Evolutionary conservation across 169 alveolate species (phyloP).

Genomic region (Besnoitia besnoiti): DNA sequence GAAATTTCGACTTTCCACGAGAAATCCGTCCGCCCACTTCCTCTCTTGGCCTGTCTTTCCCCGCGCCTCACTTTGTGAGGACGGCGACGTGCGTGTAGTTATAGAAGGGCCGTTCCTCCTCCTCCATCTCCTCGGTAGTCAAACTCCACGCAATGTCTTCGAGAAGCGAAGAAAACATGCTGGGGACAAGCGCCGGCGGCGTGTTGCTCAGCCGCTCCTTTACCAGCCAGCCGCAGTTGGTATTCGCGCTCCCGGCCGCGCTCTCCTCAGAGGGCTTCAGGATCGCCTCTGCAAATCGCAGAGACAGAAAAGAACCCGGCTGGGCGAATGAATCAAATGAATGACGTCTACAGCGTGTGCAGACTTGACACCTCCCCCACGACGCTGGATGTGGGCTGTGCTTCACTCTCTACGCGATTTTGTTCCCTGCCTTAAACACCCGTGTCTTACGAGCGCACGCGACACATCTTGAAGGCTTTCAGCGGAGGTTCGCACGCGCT

Average conservation of each 20-base stretch:
- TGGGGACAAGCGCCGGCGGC: constrained; percentile 44
- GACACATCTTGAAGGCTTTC: no score
- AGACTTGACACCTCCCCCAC: no score
- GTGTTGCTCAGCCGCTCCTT: constrained; percentile 47
- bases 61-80: background rate
- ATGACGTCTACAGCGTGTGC: no score
- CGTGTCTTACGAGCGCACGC: no score
- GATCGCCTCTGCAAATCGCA: background rate
- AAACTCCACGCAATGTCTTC: constrained; percentile 48
- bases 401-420: no score
- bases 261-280: background rate
- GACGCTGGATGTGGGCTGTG: no score
- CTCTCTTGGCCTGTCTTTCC: no score
- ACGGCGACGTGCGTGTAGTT: constrained; percentile 34
- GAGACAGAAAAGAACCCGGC: background rate
- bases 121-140: constrained; percentile 55
- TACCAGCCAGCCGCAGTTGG: constrained; percentile 41
- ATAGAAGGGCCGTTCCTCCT: constrained; percentile 47
- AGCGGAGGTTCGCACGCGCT: no score
- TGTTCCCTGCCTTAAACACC: no score
- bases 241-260: background rate
- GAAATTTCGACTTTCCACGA: no score
- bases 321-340: no score
- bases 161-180: background rate
- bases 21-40: no score